Percentiles rank a stretch among this genome's conserved stretches.
These are phyloP conservation scores for Ustilago bromivora DNA, from an alignment of 1,284 basidiomycete genomes.

Conservation along the genomic window DNA sequence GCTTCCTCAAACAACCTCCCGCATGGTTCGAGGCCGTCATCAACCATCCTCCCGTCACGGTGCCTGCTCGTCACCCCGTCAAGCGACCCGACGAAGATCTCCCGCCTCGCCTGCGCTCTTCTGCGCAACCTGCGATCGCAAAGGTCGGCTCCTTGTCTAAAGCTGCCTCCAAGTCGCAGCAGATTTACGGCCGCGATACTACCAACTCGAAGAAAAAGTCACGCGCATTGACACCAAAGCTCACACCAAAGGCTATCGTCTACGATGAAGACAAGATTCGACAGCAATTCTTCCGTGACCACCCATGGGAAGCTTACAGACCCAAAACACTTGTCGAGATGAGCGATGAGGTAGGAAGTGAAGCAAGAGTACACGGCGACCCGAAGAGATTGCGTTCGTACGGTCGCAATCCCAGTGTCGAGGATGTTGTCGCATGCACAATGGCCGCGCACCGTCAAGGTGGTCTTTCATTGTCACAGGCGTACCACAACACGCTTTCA, in stretches of 20 bases:
- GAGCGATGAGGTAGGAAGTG: constrained; percentile 71
- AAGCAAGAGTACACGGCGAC: constrained; percentile 75
- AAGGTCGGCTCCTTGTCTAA: constrained; percentile 36
- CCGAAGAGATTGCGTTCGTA: constrained; percentile 71
- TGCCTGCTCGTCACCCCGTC: constrained; percentile 80
- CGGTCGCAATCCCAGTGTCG: constrained; percentile 80
- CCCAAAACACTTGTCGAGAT: constrained; percentile 82
- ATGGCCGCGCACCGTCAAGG: constrained; percentile 81
- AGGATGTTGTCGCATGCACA: constrained; percentile 86
- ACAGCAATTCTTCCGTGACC: constrained; percentile 91
- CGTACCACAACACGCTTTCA: constrained; percentile 75
- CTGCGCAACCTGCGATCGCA: constrained; percentile 5
- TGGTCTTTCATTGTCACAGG: constrained; percentile 78
- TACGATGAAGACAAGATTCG: constrained; percentile 89
- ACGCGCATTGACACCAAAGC: constrained; percentile 73
- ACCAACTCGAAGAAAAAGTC: constrained; percentile 57
- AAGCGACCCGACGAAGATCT: constrained; percentile 72
- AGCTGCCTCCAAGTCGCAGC: constrained; percentile 13
- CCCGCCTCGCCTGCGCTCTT: constrained; percentile 43
- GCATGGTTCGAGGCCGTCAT: constrained; percentile 88
- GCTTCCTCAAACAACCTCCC: constrained; percentile 79
- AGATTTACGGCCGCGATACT: constrained; percentile 37
- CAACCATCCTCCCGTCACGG: constrained; percentile 85
- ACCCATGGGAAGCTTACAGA: constrained; percentile 93
- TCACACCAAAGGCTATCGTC: constrained; percentile 77